A percentile compares a stretch with the other conserved stretches of the same genome.
Evolutionary conservation across 345 rosid species (phyloP).

Genomic region (Salix exigua): DNA sequence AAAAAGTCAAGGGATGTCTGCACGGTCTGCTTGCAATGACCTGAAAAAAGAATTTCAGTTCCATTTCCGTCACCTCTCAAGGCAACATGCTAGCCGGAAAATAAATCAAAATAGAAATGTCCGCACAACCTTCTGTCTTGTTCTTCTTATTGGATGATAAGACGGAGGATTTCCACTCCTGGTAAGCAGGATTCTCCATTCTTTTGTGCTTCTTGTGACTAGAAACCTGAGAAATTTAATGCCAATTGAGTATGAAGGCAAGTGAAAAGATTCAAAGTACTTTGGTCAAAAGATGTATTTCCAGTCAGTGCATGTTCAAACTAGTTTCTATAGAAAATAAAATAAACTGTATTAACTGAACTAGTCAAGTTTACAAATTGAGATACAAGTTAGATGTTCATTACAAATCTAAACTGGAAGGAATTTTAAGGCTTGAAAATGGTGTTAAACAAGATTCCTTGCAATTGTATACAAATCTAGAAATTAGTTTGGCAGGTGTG

Average conservation of each 20-base stretch:
- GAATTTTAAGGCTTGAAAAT: no score
- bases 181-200: constrained; percentile 54
- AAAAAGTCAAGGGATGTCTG: constrained; percentile 57
- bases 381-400: no score
- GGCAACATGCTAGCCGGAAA: not conserved
- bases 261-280: not conserved
- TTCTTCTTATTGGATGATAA: constrained; percentile 45
- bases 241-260: not conserved
- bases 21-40: constrained; percentile 48
- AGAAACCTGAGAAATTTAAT: constrained; percentile 43
- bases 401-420: no score
- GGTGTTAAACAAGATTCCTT: no score
- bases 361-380: no score
- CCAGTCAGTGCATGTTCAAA: not conserved
- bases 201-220: constrained; percentile 63
- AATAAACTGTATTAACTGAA: no score
- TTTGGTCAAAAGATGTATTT: not conserved
- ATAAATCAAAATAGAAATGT: not conserved
- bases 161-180: constrained; percentile 77
- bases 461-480: no score
- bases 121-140: constrained; percentile 40
- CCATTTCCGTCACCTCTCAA: not conserved
- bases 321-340: no score
- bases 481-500: no score
- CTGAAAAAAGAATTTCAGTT: constrained; percentile 32